Percentiles rank a stretch among this genome's conserved stretches.
These are phyloP conservation scores for Paxillus involutus DNA, from an alignment of 768 basidiomycete genomes.

Conservation along the genomic window DNA sequence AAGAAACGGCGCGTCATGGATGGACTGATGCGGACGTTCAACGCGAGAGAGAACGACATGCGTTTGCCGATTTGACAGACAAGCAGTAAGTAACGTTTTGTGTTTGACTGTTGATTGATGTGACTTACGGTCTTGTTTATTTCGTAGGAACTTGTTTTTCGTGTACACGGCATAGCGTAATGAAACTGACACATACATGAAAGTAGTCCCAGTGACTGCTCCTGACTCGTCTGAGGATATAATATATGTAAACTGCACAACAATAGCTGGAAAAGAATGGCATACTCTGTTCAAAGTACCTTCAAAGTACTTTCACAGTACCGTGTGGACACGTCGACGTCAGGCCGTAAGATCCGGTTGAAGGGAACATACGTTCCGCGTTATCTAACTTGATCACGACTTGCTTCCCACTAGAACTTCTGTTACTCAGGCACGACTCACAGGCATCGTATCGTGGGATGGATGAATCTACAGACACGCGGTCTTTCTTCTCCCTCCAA, in stretches of 20 bases:
- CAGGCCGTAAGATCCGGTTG: not conserved
- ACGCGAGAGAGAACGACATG: conserved; percentile 56
- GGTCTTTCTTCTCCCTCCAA: conserved; percentile 5
- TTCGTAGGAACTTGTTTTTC: conserved; percentile 55
- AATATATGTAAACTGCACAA: no score
- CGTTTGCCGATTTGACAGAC: conserved; percentile 65
- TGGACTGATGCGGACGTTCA: conserved; percentile 62
- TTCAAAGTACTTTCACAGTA: no score
- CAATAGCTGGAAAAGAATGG: no score
- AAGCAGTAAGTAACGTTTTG: conserved; percentile 45
- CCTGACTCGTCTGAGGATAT: no score
- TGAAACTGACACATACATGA: not conserved
- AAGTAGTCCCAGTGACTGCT: no score
- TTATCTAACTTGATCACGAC: conserved; percentile 16
- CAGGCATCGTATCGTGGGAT: not conserved
- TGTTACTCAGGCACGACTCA: not conserved
- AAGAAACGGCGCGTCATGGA: conserved; percentile 43
- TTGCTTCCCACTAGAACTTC: conserved; percentile 2
- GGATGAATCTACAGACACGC: conserved; percentile 8
- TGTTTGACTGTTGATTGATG: not conserved
- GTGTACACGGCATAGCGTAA: conserved; percentile 49
- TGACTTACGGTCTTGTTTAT: not conserved
- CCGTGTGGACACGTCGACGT: no score
- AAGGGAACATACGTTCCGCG: not conserved
- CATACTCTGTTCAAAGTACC: no score